Percentiles rank a stretch among this genome's conserved stretches.
Conservation (phyloP, 805 yeast species). For the Metschnikowia chrysomelidarum region DNA sequence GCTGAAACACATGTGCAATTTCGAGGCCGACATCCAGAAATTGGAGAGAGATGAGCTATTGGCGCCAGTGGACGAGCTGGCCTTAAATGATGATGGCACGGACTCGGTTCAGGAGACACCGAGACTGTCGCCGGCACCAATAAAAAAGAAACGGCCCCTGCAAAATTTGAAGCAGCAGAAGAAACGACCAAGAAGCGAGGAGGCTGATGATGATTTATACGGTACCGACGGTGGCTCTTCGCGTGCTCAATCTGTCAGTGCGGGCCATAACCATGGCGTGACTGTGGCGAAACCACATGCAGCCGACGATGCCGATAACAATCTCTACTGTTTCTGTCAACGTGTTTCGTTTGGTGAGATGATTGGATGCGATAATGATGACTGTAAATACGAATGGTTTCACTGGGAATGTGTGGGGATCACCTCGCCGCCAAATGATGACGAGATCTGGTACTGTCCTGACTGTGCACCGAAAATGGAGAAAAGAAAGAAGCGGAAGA, state of each 20-base stretch:
- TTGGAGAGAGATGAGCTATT: slow-evolving; percentile 80
- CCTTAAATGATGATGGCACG: slow-evolving; percentile 7
- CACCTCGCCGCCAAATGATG: slow-evolving; percentile 83
- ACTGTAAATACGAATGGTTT: slow-evolving; percentile 92
- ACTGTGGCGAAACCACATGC: slow-evolving; percentile 20
- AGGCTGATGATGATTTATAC: slow-evolving; percentile 17
- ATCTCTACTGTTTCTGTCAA: slow-evolving; percentile 82
- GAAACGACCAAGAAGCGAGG: slow-evolving; percentile 18
- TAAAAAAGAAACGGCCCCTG: slow-evolving; percentile 14
- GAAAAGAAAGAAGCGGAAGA: slow-evolving; percentile 42
- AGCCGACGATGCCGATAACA: slow-evolving; percentile 40
- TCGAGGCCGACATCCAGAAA: slow-evolving; percentile 73
- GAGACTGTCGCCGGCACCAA: slow-evolving; percentile 19
- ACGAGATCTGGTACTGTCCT: slow-evolving; percentile 84
- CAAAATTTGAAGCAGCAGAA: slow-evolving; percentile 15
- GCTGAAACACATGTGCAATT: slow-evolving; percentile 66
- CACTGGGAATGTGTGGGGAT: slow-evolving; percentile 94
- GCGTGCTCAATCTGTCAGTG: slow-evolving; percentile 8
- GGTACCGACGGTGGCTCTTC: slow-evolving; percentile 17
- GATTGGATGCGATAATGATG: slow-evolving; percentile 94
- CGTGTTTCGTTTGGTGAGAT: slow-evolving; percentile 92
- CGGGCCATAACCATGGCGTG: slow-evolving; percentile 1
- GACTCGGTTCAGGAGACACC: slow-evolving; percentile 13
- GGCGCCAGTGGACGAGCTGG: slow-evolving; percentile 46
- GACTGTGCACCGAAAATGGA: slow-evolving; percentile 60